Conservation (phyloP, 768 basidiomycete species). For the Neoboletus subvelutipes region DNA sequence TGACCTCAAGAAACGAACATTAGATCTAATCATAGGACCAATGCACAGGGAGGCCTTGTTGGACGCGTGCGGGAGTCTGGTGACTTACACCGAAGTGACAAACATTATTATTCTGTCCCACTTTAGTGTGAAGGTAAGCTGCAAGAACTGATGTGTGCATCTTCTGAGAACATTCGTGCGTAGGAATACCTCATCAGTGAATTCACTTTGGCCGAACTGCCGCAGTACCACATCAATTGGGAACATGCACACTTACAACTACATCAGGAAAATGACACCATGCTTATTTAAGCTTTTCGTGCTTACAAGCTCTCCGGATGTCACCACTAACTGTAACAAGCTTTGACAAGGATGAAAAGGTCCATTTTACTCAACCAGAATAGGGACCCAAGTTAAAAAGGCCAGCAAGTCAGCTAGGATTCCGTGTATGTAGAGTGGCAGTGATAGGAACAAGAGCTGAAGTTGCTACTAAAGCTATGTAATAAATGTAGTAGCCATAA, state of each 20-base stretch:
- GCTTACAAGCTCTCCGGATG: too few relatives aligned
- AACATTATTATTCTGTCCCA: background rate
- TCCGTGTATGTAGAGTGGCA: too few relatives aligned
- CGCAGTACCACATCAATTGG: background rate
- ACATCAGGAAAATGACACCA: too few relatives aligned
- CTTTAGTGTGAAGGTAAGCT: conserved; percentile 3
- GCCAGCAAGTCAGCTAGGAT: too few relatives aligned
- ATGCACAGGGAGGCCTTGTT: conserved; percentile 3
- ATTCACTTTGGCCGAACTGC: background rate
- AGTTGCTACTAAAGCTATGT: too few relatives aligned
- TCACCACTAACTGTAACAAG: too few relatives aligned
- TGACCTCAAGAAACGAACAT: background rate
- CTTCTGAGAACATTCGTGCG: background rate
- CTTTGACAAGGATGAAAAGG: too few relatives aligned
- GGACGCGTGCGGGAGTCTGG: conserved; percentile 7
- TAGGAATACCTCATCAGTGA: background rate
- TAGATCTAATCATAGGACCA: background rate
- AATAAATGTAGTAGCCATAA: too few relatives aligned
- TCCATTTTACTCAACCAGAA: too few relatives aligned
- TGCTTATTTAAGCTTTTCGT: too few relatives aligned
- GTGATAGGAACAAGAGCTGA: too few relatives aligned
- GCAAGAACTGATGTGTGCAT: background rate
- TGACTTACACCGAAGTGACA: conserved; percentile 1
- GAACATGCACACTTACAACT: background rate
- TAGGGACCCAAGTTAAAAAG: too few relatives aligned